phyloP scores from a whole-genome alignment of 805 yeast genomes.

The Metschnikowia proteae region DNA sequence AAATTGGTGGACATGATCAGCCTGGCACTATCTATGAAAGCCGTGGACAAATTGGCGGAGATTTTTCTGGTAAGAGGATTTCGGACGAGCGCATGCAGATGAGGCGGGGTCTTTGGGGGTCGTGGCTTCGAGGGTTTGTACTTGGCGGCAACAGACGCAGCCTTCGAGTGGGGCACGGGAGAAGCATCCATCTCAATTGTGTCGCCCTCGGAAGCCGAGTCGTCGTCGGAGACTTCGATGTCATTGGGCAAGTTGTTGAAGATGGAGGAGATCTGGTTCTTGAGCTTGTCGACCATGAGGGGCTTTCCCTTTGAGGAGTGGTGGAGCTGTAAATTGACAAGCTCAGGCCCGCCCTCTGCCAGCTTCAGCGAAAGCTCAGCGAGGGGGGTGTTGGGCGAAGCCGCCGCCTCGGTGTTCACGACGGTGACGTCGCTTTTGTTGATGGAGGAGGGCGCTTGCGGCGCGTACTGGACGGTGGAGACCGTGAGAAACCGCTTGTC shows the following conservation, averaged over 20 bases:
- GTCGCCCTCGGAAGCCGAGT: slow-evolving; percentile 42
- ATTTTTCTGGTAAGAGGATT: slow-evolving; percentile 20
- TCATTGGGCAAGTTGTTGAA: slow-evolving; percentile 47
- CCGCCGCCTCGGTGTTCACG: slow-evolving; percentile 28
- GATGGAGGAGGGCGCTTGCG: slow-evolving; percentile 20
- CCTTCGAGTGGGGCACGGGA: background rate
- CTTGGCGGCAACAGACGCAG: background rate
- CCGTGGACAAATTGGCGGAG: slow-evolving; percentile 31
- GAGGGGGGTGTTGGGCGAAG: background rate
- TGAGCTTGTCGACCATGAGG: slow-evolving; percentile 20
- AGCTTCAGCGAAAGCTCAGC: background rate
- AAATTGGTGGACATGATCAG: slow-evolving; percentile 29
- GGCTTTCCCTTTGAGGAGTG: slow-evolving; percentile 5
- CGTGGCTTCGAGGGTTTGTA: background rate
- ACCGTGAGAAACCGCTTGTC: slow-evolving; percentile 33
- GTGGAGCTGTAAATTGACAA: slow-evolving; percentile 3
- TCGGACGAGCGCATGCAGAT: background rate
- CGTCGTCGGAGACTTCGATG: slow-evolving; percentile 44
- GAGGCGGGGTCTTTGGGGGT: background rate
- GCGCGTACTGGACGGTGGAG: slow-evolving; percentile 19
- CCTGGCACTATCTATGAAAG: slow-evolving; percentile 38
- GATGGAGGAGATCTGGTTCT: slow-evolving; percentile 34
- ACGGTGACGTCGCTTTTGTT: slow-evolving; percentile 31
- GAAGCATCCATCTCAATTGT: slow-evolving; percentile 19
- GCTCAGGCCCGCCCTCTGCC: background rate